Evolutionary conservation across 2,329 filamentous ascomycete species (phyloP).

Genomic region (Xylaria sp.): DNA sequence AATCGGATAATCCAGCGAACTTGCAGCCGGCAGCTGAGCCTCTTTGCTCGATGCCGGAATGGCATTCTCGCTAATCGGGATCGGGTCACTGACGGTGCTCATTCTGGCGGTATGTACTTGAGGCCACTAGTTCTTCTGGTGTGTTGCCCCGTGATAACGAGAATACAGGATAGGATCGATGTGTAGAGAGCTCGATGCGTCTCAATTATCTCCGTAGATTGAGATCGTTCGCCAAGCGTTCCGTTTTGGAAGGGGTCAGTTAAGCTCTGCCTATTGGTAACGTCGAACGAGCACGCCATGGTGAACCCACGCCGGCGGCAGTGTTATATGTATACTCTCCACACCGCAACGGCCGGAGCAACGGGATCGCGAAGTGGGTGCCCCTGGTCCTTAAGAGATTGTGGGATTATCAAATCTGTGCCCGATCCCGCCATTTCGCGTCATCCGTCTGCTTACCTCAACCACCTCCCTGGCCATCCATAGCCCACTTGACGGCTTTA

Average conservation of each 20-base stretch:
- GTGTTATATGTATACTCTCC: conserved; percentile 33
- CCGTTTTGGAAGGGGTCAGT: neutral
- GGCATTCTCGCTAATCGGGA: conserved; percentile 22
- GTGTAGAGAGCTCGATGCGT: neutral
- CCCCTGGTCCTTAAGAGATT: conserved; percentile 16
- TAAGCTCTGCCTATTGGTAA: conserved; percentile 1
- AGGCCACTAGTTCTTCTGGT: neutral
- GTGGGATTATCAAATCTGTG: conserved; percentile 8
- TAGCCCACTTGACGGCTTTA: conserved; percentile 9
- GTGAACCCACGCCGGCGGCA: conserved; percentile 14
- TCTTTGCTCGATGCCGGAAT: conserved; percentile 33
- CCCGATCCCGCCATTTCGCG: conserved; percentile 31
- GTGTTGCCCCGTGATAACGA: neutral
- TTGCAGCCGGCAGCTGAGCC: conserved; percentile 10
- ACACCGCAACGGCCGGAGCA: conserved; percentile 3
- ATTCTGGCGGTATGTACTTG: conserved; percentile 9
- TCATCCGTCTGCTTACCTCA: conserved; percentile 27
- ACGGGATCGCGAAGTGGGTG: conserved; percentile 11
- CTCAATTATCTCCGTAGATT: neutral
- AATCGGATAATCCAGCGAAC: conserved; percentile 44
- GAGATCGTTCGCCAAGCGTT: neutral
- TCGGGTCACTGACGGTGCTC: conserved; percentile 24
- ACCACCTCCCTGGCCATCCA: conserved; percentile 7
- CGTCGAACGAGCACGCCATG: conserved; percentile 31
- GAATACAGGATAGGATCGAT: neutral